A percentile compares a stretch with the other conserved stretches of the same genome.
Evolutionary conservation across 345 rosid genomes (phyloP).

Genomic region (Populus deltoides): DNA sequence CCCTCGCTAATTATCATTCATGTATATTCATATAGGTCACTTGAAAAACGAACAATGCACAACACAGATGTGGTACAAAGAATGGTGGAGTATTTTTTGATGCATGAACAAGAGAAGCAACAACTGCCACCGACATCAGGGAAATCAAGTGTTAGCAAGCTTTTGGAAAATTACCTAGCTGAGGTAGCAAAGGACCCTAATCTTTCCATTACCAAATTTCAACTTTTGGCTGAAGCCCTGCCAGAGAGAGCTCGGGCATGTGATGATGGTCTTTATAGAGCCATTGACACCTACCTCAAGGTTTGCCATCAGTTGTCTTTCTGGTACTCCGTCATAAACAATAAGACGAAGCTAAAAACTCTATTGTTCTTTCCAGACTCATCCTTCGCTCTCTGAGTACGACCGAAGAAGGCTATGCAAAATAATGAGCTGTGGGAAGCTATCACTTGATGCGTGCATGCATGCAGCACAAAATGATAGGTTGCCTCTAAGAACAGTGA

Average conservation of each 20-base stretch:
- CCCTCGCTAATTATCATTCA: slow-evolving; percentile 9
- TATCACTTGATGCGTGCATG: slow-evolving; percentile 81
- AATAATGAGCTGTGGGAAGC: slow-evolving; percentile 66
- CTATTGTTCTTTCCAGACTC: slow-evolving; percentile 49
- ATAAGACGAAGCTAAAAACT: neutral
- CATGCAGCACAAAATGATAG: slow-evolving; percentile 96
- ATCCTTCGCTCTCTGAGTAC: slow-evolving; percentile 64
- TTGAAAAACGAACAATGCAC: slow-evolving; percentile 53
- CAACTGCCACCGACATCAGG: slow-evolving; percentile 37
- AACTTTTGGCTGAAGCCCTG: slow-evolving; percentile 68
- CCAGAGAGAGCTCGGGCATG: slow-evolving; percentile 68
- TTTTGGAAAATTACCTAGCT: slow-evolving; percentile 71
- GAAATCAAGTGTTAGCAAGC: slow-evolving; percentile 61
- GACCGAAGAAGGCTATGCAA: slow-evolving; percentile 73
- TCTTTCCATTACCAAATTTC: slow-evolving; percentile 71
- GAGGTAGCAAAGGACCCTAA: slow-evolving; percentile 75
- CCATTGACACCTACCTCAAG: slow-evolving; percentile 89
- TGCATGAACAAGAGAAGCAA: slow-evolving; percentile 75
- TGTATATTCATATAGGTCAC: slow-evolving; percentile 39
- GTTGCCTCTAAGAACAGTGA: slow-evolving; percentile 71
- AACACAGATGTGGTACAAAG: slow-evolving; percentile 64
- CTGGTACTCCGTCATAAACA: slow-evolving; percentile 1
- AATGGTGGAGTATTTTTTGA: slow-evolving; percentile 63
- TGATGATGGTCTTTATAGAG: slow-evolving; percentile 86
- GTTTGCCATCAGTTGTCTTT: slow-evolving; percentile 31